phyloP scores from a whole-genome alignment of 345 rosid genomes.

The rapeseed (Brassica napus) region Da-Ae NC_063435.1:12513501-12514000 shows the following conservation, averaged over 20 bases:
- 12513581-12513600: not conserved
- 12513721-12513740: not conserved
- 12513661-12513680: not conserved
- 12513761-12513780: not conserved
- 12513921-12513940: not conserved
- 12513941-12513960: not conserved
- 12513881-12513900: conserved; percentile 2
- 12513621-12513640: conserved; percentile 17
- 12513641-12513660: rapidly evolving
- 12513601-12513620: conserved; percentile 12
- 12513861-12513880: not conserved
- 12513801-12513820: not conserved
- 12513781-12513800: not conserved
- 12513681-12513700: not conserved
- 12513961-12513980: not conserved
- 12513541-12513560: too few relatives aligned
- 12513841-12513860: not conserved
- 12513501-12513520: too few relatives aligned
- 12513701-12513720: not conserved
- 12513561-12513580: too few relatives aligned
- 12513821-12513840: not conserved
- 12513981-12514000: not conserved
- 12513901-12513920: not conserved
- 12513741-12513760: not conserved
- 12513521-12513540: too few relatives aligned